A percentile compares a stretch with the other conserved stretches of the same genome.
These are phyloP conservation scores for Mycena maculata DNA, from an alignment of 768 basidiomycete species.

Conservation along the genomic window DNA sequence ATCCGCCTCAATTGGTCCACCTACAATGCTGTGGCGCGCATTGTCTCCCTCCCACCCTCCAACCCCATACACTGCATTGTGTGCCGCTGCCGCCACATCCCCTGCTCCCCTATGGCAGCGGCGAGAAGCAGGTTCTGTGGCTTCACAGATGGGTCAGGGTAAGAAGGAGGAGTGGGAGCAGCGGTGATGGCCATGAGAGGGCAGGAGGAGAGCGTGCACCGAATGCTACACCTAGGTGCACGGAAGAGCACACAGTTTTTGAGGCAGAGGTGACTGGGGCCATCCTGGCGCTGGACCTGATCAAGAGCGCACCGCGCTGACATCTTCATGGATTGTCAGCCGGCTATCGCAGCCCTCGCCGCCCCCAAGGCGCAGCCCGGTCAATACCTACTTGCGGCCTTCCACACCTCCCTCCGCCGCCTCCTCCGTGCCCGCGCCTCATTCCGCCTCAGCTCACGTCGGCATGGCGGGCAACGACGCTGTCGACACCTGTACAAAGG, in stretches of 20 bases:
- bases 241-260: not conserved
- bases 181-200: not conserved
- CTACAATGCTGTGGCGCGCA: not conserved
- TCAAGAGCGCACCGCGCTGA: too few relatives aligned
- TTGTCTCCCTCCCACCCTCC: not conserved
- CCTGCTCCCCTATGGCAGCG: not conserved
- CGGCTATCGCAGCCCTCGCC: too few relatives aligned
- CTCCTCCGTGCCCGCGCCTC: too few relatives aligned
- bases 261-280: not conserved
- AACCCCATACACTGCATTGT: slow-evolving; percentile 3
- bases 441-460: too few relatives aligned
- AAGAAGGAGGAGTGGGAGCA: not conserved
- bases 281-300: too few relatives aligned
- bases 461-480: too few relatives aligned
- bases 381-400: too few relatives aligned
- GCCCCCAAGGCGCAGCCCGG: too few relatives aligned
- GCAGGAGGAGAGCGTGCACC: not conserved
- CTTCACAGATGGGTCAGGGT: slow-evolving; percentile 11
- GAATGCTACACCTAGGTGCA: not conserved
- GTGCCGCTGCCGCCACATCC: not conserved
- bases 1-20: too few relatives aligned
- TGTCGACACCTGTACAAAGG: too few relatives aligned
- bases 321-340: too few relatives aligned
- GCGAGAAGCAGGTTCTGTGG: not conserved
- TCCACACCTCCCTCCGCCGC: too few relatives aligned